Evolutionary conservation across 2,329 filamentous ascomycete species (phyloP), one percentile per base, ranked within the genome.

Genomic region (Trichoderma breve): DNA sequence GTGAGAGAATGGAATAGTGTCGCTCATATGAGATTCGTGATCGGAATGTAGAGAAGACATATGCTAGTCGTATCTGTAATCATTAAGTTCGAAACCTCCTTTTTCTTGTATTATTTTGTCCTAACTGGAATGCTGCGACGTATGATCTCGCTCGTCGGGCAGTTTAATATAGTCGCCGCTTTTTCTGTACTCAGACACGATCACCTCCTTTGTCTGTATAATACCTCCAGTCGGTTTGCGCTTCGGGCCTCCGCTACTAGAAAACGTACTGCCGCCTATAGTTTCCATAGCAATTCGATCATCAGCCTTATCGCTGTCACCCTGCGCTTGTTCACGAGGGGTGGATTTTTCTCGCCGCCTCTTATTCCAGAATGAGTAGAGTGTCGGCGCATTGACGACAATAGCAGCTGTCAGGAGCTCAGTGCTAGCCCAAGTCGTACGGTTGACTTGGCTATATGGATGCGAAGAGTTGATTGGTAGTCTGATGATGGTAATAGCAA

Each of bases 341-440:
- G 72, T 53, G 0, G 73, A 72, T 39, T 74, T 77, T 6, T 76
- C 73, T 51, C 75, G 71, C 43, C 68, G 73, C 11, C 62, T 70
- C 60, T 77, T 78, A 36, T 80, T 81, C 78, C 78, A 80, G 2
- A 81, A 72, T 3, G 77, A 80, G 69, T 80, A 82, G 11, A 83
- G 71, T 0, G 81, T 81, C 1, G 82, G 81, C 0, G 78, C 77
- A 67, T 84, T 84, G 24, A 83, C 82, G 6, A 83, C 81, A 4
- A 79, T 69, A 1, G 78, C 75, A 11, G 77, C 75, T 0, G 78
- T 77, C 5, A 80, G 61, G n/a, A 83, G 76, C 71, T 84, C 82
- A 5, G 78, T 78, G 47, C 80, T 82, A 6, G 80, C 81, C 79
- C 81, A 83, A 1, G 80, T 80, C 4, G 80, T 81, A 18, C 82